Base-by-base conservation (phyloP, 179 eudicot genomes). In the Patellifolia procumbens region DNA sequence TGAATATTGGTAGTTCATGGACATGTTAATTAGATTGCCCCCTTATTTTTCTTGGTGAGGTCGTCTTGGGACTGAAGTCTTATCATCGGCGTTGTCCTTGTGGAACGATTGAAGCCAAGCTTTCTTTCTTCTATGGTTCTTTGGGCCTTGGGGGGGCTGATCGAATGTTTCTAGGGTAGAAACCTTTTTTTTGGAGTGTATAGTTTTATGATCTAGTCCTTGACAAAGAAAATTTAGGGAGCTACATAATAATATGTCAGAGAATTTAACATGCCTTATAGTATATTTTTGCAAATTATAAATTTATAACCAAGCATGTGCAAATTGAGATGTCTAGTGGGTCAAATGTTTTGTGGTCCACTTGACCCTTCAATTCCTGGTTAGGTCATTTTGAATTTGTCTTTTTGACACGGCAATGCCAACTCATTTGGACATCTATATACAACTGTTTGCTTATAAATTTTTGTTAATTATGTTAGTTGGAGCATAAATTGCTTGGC, bases 331-430 rank as follows among this genome's bases (percentile, higher is more conserved):
- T 60, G 52, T 60, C 26, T n/a, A 68, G 28, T 49, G 46, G 63
- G 66, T 70, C 31, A 22, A 20, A 55, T 42, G 66, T 24, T 62
- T 19, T 46, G 17, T 49, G 68, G 49, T 37, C 20, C 55, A 51
- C 12, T 74, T 78, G 71, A n/a, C 76, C 55, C 51, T 74, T 81
- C 73, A 63, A 59, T 34, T 42, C 56, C 11, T 34, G 46, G 37
- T 74, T 55, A 43, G 73, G 73, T 56, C 65, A 65, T 63, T 76
- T 78, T 74, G 81, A 78, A 74, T 39, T 20, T 20, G 71, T 58
- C 55, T 61, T 63, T 55, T 69, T 78, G 84, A 78, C 81, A 37
- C n/a, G 75, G 77, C 70, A 24, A 81, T 26, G 58, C 56, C 53
- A 70, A n/a, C 72, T 39, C 11, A 68, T n/a, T 52, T 78, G 66